Evolutionary conservation across 2,329 filamentous ascomycete species (phyloP).

Genomic region (Penicillium sp.): DNA sequence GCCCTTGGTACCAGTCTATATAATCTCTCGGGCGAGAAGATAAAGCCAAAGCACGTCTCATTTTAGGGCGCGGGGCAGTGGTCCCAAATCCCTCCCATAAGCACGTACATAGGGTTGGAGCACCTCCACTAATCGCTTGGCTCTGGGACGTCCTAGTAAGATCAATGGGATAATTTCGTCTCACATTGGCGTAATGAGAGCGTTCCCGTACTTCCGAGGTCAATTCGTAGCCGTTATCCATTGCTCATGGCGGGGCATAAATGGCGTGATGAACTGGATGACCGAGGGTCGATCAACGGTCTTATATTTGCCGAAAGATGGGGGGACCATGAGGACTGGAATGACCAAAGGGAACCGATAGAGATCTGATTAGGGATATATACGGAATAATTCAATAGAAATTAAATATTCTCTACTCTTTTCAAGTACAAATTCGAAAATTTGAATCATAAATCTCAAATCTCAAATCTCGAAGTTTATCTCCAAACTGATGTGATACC

Average conservation of each 20-base stretch:
- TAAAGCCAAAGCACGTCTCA: slow-evolving; percentile 10
- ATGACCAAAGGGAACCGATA: background rate
- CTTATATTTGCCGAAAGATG: background rate
- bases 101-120: slow-evolving; percentile 16
- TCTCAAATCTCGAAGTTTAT: background rate
- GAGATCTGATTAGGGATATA: background rate
- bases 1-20: background rate
- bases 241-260: slow-evolving; percentile 35
- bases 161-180: slow-evolving; percentile 9
- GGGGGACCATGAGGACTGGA: background rate
- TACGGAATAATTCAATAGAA: background rate
- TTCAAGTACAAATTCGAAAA: background rate
- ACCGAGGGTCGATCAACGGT: slow-evolving; percentile 7
- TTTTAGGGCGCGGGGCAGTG: slow-evolving; percentile 17
- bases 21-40: slow-evolving; percentile 26
- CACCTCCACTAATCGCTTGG: slow-evolving; percentile 14
- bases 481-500: slow-evolving; percentile 25
- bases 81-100: slow-evolving; percentile 19
- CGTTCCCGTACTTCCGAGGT: slow-evolving; percentile 10
- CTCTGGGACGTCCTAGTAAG: background rate
- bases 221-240: slow-evolving; percentile 11
- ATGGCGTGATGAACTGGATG: slow-evolving; percentile 32
- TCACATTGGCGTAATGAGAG: slow-evolving; percentile 11
- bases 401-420: background rate
- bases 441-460: too few species aligned